Conservation (phyloP, 1,139 yeast genomes). For the Taiozyma sp. region DNA sequence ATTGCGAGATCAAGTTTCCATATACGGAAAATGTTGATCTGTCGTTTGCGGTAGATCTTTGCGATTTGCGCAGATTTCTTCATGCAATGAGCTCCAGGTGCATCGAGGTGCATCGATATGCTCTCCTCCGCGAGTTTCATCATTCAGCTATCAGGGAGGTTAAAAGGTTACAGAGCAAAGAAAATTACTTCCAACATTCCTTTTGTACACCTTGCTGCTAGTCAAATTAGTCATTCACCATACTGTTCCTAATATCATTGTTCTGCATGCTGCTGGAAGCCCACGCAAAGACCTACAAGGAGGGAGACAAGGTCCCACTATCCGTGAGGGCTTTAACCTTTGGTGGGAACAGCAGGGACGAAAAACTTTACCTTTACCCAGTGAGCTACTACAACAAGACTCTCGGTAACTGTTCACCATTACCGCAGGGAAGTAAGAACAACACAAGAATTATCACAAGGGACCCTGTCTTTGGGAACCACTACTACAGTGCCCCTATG, state of each 20-base stretch:
- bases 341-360: slow-evolving; percentile 24
- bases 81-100: too few relatives aligned
- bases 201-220: too few relatives aligned
- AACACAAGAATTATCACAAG: slow-evolving; percentile 2
- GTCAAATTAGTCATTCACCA: not conserved
- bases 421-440: slow-evolving; percentile 6
- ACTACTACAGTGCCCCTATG: slow-evolving; percentile 19
- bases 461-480: slow-evolving; percentile 18
- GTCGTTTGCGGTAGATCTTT: too few relatives aligned
- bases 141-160: too few relatives aligned
- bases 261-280: not conserved
- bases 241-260: not conserved
- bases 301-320: slow-evolving; percentile 20
- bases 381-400: slow-evolving; percentile 22
- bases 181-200: not conserved
- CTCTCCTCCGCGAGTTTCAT: too few relatives aligned
- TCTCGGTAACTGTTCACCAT: slow-evolving; percentile 17
- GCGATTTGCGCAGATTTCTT: too few relatives aligned
- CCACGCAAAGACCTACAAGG: slow-evolving; percentile 7
- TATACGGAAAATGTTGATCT: too few relatives aligned
- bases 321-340: slow-evolving; percentile 23
- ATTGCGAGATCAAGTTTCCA: too few relatives aligned
- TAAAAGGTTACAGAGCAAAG: not conserved
- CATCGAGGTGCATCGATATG: too few relatives aligned
- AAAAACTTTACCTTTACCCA: slow-evolving; percentile 22